Evolutionary conservation across 768 basidiomycete genomes (phyloP).

Genomic region (Termitomyces sp.): DNA sequence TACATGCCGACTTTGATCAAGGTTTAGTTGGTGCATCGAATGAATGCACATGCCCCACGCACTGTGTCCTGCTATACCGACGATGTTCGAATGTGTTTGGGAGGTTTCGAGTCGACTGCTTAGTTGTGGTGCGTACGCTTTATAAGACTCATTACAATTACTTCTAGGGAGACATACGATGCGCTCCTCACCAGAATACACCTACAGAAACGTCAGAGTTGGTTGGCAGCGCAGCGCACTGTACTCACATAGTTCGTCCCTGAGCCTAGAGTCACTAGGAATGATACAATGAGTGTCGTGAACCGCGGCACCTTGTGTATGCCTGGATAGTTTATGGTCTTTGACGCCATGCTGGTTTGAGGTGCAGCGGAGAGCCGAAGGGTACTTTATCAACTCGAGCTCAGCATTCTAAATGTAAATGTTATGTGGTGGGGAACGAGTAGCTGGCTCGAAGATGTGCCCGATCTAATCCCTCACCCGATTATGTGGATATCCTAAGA

Average conservation of each 20-base stretch:
- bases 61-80: constrained; percentile 81
- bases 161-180: no score
- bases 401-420: no score
- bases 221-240: background rate
- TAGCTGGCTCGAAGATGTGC: no score
- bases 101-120: constrained; percentile 69
- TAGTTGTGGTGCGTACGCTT: constrained; percentile 88
- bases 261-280: constrained; percentile 57
- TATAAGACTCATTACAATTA: background rate
- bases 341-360: background rate
- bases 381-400: no score
- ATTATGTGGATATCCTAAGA: no score
- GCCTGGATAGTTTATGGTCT: background rate
- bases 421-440: no score
- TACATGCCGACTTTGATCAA: constrained; percentile 73
- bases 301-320: constrained; percentile 33
- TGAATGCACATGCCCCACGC: constrained; percentile 49
- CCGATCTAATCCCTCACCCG: no score
- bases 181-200: constrained; percentile 37
- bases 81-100: constrained; percentile 79
- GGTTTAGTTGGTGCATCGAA: constrained; percentile 27
- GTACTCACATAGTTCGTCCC: constrained; percentile 76
- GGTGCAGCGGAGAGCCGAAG: no score
- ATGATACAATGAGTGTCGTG: constrained; percentile 51
- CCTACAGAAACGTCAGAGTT: constrained; percentile 21